A percentile compares a stretch with the other conserved stretches of the same genome.
Evolutionary conservation across 2,329 filamentous ascomycete genomes (phyloP).

Genomic region (Didymella exigua): DNA sequence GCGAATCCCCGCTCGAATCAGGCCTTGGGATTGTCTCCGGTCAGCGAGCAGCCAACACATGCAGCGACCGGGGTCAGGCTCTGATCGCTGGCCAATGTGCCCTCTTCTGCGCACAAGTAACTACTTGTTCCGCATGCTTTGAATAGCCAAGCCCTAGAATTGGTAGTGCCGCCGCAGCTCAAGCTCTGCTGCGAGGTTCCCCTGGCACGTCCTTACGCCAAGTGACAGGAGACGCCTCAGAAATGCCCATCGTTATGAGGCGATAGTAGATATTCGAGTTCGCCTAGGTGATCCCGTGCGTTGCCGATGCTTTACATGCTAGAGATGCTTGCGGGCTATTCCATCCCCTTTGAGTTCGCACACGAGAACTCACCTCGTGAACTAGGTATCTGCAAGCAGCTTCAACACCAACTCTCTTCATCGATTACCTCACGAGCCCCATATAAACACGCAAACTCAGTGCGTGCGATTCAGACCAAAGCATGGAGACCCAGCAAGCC

Average conservation of each 20-base stretch:
- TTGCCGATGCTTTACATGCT: neutral
- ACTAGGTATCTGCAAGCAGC: conserved; percentile 18
- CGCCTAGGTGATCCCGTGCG: conserved; percentile 3
- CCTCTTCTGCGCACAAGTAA: conserved; percentile 31
- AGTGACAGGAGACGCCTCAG: conserved; percentile 11
- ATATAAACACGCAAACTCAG: conserved; percentile 16
- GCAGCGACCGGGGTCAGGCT: conserved; percentile 43
- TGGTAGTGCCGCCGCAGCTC: conserved; percentile 35
- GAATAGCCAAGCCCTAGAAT: conserved; percentile 34
- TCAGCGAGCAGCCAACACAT: conserved; percentile 45
- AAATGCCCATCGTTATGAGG: conserved; percentile 9
- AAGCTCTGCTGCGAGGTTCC: conserved; percentile 13
- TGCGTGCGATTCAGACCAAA: conserved; percentile 6
- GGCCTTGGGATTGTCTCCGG: conserved; percentile 18
- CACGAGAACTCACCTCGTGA: conserved; percentile 3
- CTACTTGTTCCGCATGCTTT: conserved; percentile 35
- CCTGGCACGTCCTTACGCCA: conserved; percentile 15
- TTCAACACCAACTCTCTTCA: conserved; percentile 1
- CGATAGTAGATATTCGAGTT: conserved; percentile 1
- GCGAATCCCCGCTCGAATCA: conserved; percentile 41
- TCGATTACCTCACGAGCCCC: conserved; percentile 5
- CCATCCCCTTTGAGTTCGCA: conserved; percentile 6
- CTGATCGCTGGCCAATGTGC: conserved; percentile 41
- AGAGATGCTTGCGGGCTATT: conserved; percentile 12
- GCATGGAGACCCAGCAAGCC: conserved; percentile 14